Percentiles rank a stretch among this genome's conserved stretches.
These are phyloP conservation scores for Plasmodium inui DNA, from an alignment of 169 alveolate genomes.

Conservation along the genomic window DNA sequence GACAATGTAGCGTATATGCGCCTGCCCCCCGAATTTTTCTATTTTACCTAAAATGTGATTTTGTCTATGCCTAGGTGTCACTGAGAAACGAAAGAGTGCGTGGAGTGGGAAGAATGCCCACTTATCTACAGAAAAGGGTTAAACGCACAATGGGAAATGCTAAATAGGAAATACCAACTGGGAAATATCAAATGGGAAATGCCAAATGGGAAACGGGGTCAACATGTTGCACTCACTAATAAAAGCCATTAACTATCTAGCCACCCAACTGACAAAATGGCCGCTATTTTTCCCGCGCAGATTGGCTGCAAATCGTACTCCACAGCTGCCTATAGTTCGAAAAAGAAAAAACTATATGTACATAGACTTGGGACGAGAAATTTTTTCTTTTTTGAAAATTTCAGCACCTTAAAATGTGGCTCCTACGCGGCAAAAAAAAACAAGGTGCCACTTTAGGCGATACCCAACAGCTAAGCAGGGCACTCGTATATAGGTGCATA, in stretches of 20 bases:
- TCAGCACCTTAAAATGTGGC: neutral
- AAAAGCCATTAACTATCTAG: neutral
- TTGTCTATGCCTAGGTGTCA: neutral
- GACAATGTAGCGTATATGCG: neutral
- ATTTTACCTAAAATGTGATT: neutral
- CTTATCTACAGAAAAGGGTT: neutral
- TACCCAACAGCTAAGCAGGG: neutral
- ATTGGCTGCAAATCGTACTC: neutral
- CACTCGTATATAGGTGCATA: neutral
- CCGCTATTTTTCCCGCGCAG: neutral
- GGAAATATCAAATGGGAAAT: neutral
- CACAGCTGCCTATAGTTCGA: neutral
- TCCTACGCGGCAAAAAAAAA: neutral
- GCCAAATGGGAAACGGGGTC: neutral
- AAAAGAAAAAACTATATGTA: neutral
- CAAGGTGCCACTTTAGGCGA: neutral
- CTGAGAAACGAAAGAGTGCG: neutral
- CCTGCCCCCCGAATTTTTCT: neutral
- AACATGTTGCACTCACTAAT: neutral
- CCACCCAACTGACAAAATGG: neutral
- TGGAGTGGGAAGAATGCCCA: neutral
- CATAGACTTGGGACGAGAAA: neutral
- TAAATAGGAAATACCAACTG: neutral
- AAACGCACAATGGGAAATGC: neutral
- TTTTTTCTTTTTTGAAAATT: neutral